phyloP scores from a whole-genome alignment of 2,329 filamentous ascomycete species.

The Colletotrichum musicola region DNA sequence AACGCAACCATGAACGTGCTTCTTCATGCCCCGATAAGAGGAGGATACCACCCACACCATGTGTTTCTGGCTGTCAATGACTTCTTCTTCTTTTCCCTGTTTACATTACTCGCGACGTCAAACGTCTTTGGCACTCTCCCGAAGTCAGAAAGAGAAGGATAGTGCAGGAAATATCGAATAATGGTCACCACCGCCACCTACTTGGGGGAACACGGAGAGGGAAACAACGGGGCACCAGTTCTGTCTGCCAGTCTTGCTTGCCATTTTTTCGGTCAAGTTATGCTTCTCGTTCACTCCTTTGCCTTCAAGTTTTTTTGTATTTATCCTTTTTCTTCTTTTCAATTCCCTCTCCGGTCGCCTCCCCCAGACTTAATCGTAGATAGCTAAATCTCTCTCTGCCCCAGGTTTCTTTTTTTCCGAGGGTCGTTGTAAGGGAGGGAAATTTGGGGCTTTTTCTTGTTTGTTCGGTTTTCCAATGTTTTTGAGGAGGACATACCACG shows the following conservation, averaged over 20 bases:
- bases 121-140: background rate
- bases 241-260: background rate
- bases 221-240: background rate
- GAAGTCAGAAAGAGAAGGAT: background rate
- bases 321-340: conserved; percentile 12
- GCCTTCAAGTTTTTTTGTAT: conserved; percentile 1
- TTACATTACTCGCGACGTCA: conserved; percentile 21
- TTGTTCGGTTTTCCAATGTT: background rate
- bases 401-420: background rate
- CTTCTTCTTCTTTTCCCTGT: no score
- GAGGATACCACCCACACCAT: conserved; percentile 18
- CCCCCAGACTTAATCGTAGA: conserved; percentile 36
- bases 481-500: conserved; percentile 39
- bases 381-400: conserved; percentile 33
- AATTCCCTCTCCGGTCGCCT: background rate
- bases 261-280: background rate
- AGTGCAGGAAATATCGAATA: background rate
- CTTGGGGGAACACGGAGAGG: background rate
- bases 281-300: background rate
- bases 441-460: background rate
- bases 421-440: no score
- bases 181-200: background rate
- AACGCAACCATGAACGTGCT: background rate
- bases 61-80: background rate
- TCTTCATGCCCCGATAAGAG: conserved; percentile 27